A percentile compares a stretch with the other conserved stretches of the same genome.
These are phyloP conservation scores for Wallacemonas collosoma DNA, from an alignment of 208 protist species.

Conservation along the genomic window DNA sequence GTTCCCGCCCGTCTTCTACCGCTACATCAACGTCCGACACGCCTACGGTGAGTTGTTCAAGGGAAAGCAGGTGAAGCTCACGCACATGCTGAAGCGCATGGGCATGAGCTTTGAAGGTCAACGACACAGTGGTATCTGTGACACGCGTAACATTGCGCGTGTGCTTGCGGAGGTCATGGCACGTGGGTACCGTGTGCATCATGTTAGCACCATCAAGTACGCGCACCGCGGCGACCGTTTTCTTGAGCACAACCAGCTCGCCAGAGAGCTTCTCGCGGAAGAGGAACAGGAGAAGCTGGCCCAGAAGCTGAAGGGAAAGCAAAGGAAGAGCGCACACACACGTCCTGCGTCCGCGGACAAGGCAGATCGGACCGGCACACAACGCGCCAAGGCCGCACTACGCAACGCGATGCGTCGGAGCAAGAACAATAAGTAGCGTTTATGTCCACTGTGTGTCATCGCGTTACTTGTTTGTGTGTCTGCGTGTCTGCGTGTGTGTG, in stretches of 20 bases:
- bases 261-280: slow-evolving; percentile 61
- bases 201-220: slow-evolving; percentile 82
- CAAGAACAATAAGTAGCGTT: background rate
- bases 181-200: slow-evolving; percentile 69
- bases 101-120: slow-evolving; percentile 80
- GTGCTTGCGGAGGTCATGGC: slow-evolving; percentile 80
- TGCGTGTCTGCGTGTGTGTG: background rate
- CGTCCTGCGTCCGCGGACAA: background rate
- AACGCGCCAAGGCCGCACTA: background rate
- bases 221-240: slow-evolving; percentile 32
- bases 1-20: slow-evolving; percentile 89
- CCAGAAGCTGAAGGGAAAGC: background rate
- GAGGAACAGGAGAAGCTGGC: slow-evolving; percentile 31
- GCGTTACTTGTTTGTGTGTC: background rate
- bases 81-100: slow-evolving; percentile 78
- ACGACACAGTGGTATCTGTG: slow-evolving; percentile 89
- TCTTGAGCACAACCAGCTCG: slow-evolving; percentile 34
- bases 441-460: too few species aligned
- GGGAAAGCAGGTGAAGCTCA: slow-evolving; percentile 60
- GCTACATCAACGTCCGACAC: slow-evolving; percentile 88
- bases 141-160: slow-evolving; percentile 90
- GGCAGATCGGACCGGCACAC: background rate
- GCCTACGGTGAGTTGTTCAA: slow-evolving; percentile 70
- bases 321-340: slow-evolving; percentile 12
- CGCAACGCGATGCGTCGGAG: background rate